Percentiles rank a stretch among this genome's conserved stretches.
phyloP scores from a whole-genome alignment of 179 eudicot genomes.

The Spinacia oleracea region DNA sequence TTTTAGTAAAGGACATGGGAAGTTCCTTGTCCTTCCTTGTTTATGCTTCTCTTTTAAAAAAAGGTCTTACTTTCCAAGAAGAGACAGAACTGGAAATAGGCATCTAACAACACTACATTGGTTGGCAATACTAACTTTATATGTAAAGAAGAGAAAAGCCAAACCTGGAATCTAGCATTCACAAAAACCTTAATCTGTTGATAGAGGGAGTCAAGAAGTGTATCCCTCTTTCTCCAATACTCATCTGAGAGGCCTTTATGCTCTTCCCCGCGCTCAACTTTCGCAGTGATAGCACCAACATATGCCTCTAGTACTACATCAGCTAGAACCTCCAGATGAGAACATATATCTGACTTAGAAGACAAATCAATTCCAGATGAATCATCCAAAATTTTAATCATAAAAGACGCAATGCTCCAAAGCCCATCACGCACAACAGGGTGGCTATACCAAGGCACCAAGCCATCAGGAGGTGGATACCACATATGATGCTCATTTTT shows the following conservation, averaged over 20 bases:
- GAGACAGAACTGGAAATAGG: neutral
- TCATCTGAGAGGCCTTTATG: constrained; percentile 69
- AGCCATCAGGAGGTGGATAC: constrained; percentile 93
- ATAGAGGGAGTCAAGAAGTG: constrained; percentile 81
- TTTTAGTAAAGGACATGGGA: neutral
- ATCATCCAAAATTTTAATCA: constrained; percentile 64
- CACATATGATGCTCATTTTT: constrained; percentile 84
- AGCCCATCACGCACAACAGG: constrained; percentile 73
- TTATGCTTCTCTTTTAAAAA: neutral
- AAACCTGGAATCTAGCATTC: constrained; percentile 61
- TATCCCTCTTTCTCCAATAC: constrained; percentile 77
- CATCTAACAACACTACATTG: neutral
- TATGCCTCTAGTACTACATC: constrained; percentile 84
- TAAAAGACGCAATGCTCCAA: constrained; percentile 79
- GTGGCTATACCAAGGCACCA: constrained; percentile 85
- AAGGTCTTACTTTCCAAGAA: neutral
- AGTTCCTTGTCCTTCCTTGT: neutral
- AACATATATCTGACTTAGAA: constrained; percentile 56
- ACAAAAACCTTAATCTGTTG: constrained; percentile 67
- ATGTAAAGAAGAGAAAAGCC: constrained; percentile 14
- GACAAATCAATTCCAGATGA: constrained; percentile 53
- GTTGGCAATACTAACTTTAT: neutral
- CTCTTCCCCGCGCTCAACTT: constrained; percentile 80
- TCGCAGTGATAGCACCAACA: constrained; percentile 80
- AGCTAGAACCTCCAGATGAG: constrained; percentile 67